Conservation (phyloP, 169 alveolate genomes). For the Cytauxzoon felis region DNA sequence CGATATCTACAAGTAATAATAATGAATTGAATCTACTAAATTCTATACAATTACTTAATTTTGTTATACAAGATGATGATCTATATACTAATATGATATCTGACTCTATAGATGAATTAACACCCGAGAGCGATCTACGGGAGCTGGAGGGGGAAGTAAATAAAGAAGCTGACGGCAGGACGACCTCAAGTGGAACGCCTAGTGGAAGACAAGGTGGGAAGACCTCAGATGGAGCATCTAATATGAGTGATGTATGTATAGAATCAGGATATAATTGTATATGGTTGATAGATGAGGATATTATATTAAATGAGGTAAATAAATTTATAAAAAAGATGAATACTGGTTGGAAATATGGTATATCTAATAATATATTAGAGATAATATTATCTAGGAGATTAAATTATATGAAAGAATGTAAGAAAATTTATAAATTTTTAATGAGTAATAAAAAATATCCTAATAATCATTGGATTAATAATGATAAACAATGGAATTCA, state of each 20-base stretch:
- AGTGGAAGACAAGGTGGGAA: no score
- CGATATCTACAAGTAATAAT: neutral
- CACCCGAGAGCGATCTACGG: no score
- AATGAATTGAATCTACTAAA: neutral
- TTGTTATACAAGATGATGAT: neutral
- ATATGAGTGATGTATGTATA: no score
- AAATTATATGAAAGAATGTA: conserved; percentile 1
- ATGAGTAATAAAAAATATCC: no score
- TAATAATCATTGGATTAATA: no score
- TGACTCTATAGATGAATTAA: neutral
- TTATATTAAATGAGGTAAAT: conserved; percentile 1
- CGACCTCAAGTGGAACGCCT: no score
- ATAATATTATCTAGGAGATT: conserved; percentile 25
- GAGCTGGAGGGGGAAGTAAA: no score
- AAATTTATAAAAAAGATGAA: conserved; percentile 36
- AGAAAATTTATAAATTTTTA: neutral
- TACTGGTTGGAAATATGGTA: conserved; percentile 26
- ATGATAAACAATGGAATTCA: no score
- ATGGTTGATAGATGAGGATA: no score
- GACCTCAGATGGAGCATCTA: neutral
- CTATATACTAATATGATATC: neutral
- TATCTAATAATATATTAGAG: conserved; percentile 15
- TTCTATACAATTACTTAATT: neutral
- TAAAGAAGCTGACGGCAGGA: no score
- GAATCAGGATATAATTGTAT: no score